These are phyloP conservation scores for Xylariomycetidae sp. DNA, from an alignment of 2,329 filamentous ascomycete species.

Conservation along the genomic window DNA sequence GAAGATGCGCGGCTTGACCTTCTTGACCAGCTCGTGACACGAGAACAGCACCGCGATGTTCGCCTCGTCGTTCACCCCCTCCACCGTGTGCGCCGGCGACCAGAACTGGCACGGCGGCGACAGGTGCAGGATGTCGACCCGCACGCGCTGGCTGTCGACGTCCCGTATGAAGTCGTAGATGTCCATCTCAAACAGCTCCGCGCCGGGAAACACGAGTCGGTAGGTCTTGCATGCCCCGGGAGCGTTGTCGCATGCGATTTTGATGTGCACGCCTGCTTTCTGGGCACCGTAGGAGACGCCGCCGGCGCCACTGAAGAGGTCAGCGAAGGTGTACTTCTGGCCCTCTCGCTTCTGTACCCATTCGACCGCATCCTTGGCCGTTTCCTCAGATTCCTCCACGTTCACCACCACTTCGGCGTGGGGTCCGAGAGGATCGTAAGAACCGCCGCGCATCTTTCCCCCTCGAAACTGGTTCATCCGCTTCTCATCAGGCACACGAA, in stretches of 20 bases:
- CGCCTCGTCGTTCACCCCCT: constrained; percentile 53
- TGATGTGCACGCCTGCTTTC: constrained; percentile 46
- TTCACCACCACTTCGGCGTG: constrained; percentile 9
- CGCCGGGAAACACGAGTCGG: constrained; percentile 48
- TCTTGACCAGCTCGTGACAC: constrained; percentile 49
- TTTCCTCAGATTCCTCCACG: constrained; percentile 16
- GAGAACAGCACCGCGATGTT: constrained; percentile 58
- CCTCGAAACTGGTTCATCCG: constrained; percentile 21
- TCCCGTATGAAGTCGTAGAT: constrained; percentile 38
- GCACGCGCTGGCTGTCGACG: constrained; percentile 23
- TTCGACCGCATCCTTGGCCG: constrained; percentile 4
- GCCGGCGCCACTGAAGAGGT: constrained; percentile 58
- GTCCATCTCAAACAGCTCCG: constrained; percentile 40
- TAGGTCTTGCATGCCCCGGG: constrained; percentile 52
- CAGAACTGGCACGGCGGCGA: constrained; percentile 75
- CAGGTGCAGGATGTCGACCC: constrained; percentile 65
- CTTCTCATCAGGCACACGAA: constrained; percentile 18
- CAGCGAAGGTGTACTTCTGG: constrained; percentile 50
- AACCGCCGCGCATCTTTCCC: constrained; percentile 20
- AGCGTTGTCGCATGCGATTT: constrained; percentile 60
- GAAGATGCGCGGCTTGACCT: constrained; percentile 58
- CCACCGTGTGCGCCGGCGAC: constrained; percentile 62
- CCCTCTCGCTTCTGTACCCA: constrained; percentile 17
- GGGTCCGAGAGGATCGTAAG: constrained; percentile 10
- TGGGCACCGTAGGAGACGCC: constrained; percentile 51